phyloP scores from a whole-genome alignment of 2,329 filamentous ascomycete species.

The Colletotrichum sp. region DNA sequence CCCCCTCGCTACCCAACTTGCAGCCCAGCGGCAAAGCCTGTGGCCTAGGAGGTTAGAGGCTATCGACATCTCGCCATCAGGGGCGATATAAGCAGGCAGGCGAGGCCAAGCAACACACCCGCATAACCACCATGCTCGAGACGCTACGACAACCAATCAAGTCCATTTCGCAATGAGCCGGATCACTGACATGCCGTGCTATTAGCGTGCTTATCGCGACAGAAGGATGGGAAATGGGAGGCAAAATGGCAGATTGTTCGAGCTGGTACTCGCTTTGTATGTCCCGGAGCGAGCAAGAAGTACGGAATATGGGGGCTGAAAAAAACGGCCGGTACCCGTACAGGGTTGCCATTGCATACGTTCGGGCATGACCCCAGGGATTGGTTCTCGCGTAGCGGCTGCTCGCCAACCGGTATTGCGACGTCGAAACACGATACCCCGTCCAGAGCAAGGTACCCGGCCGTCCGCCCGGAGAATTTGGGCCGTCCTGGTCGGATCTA shows the following conservation, averaged over 20 bases:
- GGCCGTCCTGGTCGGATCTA: slow-evolving; percentile 4
- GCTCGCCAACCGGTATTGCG: neutral
- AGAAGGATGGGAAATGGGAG: neutral
- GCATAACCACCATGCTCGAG: neutral
- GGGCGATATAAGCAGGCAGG: neutral
- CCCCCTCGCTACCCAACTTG: neutral
- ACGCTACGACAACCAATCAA: neutral
- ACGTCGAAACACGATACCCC: neutral
- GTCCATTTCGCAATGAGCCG: neutral
- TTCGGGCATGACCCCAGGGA: neutral
- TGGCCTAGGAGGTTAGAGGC: neutral
- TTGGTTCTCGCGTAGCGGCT: slow-evolving; percentile 4
- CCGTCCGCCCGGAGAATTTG: slow-evolving; percentile 11
- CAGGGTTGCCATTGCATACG: neutral
- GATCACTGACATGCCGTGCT: neutral
- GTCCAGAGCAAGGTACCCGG: slow-evolving; percentile 1
- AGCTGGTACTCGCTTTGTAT: neutral
- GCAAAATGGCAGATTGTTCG: too few species aligned
- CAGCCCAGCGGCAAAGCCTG: neutral
- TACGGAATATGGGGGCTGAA: neutral
- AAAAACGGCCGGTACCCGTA: neutral
- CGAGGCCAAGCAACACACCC: neutral
- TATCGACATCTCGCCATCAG: neutral
- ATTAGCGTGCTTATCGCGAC: neutral
- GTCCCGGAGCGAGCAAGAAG: neutral